phyloP scores from a whole-genome alignment of 139 green algal species.

The Chlamydomonas sphaeroides region DNA sequence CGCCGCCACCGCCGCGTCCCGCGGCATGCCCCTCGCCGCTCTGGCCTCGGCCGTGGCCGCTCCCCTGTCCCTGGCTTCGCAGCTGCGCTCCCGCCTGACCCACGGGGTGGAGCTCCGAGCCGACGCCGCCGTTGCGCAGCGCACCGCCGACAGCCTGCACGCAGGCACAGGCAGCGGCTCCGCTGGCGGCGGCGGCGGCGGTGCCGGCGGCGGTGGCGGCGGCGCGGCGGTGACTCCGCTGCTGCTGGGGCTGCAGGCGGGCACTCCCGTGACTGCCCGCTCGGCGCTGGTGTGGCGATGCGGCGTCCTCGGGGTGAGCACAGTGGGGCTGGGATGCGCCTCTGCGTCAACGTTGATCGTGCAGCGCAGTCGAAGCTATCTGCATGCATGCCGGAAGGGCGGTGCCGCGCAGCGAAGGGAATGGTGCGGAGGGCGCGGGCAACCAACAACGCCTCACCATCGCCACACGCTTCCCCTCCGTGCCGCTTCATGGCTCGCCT shows the following conservation, averaged over 20 bases:
- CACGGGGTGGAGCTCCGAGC: neutral
- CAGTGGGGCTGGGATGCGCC: too few species aligned
- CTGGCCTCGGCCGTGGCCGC: too few species aligned
- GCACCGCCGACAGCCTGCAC: neutral
- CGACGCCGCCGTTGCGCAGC: constrained; percentile 6
- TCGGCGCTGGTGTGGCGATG: constrained; percentile 16
- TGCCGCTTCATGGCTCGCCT: too few species aligned
- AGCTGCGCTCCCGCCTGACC: neutral
- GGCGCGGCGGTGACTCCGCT: neutral
- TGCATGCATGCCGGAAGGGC: too few species aligned
- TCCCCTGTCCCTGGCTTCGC: neutral
- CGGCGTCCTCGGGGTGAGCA: constrained; percentile 20
- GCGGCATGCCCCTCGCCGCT: neutral
- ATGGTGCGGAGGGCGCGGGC: too few species aligned
- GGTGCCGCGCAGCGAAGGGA: too few species aligned
- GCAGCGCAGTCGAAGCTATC: too few species aligned
- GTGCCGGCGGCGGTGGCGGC: neutral
- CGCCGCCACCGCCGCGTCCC: neutral
- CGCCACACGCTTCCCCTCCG: too few species aligned
- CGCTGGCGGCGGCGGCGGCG: neutral
- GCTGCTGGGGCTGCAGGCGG: constrained; percentile 30
- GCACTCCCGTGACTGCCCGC: neutral
- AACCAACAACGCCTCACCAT: too few species aligned
- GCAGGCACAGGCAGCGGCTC: neutral
- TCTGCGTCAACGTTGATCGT: too few species aligned